Evolutionary conservation across 2,329 filamentous ascomycete genomes (phyloP).

Genomic region (Cladophialophora immunda): DNA sequence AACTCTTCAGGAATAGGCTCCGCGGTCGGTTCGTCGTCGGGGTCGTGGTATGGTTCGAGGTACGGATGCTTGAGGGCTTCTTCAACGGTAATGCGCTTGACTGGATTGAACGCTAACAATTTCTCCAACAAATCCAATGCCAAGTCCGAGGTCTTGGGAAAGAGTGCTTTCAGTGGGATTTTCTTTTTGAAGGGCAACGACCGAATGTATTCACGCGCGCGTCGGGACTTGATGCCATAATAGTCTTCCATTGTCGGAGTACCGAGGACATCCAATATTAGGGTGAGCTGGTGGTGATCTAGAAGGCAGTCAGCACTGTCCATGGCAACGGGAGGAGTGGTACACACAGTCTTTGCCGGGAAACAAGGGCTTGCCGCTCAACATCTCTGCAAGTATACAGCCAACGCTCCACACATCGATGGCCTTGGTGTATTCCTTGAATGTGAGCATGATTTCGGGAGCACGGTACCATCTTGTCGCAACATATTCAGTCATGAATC

Average conservation of each 20-base stretch:
- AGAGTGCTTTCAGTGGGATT: constrained; percentile 95
- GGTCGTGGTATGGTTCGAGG: constrained; percentile 97
- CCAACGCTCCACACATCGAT: constrained; percentile 99
- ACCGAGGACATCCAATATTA: constrained; percentile 95
- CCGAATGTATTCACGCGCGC: constrained; percentile 96
- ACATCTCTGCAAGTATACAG: constrained; percentile 97
- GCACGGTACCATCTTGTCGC: constrained; percentile 99
- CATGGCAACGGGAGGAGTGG: constrained; percentile 7
- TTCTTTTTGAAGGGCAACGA: constrained; percentile 99
- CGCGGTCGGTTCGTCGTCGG: constrained; percentile 96
- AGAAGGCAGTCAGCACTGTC: constrained; percentile 24
- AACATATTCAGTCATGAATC: constrained; percentile 99
- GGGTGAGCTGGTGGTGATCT: constrained; percentile 97
- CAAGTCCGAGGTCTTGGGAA: constrained; percentile 98
- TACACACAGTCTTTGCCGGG: constrained; percentile 95
- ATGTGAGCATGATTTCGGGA: constrained; percentile 99
- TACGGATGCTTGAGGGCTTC: constrained; percentile 98
- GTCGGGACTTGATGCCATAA: constrained; percentile 98
- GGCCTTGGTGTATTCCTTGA: constrained; percentile 99
- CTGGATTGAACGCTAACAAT: constrained; percentile 95
- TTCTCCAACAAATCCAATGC: constrained; percentile 95
- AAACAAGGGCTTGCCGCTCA: constrained; percentile 97
- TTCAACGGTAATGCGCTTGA: constrained; percentile 97
- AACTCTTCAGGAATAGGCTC: constrained; percentile 98
- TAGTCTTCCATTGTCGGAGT: constrained; percentile 99